Conservation (phyloP, 148 eudicot species). For the Linanthus parryae region DNA sequence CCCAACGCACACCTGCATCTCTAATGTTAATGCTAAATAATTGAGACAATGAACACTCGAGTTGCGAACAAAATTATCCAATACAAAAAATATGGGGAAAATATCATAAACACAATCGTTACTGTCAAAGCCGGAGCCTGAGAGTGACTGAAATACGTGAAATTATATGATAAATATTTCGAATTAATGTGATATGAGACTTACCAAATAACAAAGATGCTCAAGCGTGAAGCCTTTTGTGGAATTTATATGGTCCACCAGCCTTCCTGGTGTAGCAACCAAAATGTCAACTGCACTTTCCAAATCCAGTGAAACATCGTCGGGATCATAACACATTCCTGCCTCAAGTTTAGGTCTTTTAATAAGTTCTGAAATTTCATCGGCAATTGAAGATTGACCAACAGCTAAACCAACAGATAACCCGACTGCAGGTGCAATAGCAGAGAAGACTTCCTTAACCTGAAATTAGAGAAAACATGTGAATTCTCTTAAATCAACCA, state of each 20-base stretch:
- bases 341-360: constrained; percentile 51
- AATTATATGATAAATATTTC: too few species aligned
- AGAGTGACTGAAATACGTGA: too few species aligned
- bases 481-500: neutral
- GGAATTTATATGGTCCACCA: constrained; percentile 81
- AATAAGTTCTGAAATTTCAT: constrained; percentile 71
- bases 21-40: too few species aligned
- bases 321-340: constrained; percentile 69
- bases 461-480: constrained; percentile 20
- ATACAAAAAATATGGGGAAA: neutral
- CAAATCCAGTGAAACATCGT: constrained; percentile 35
- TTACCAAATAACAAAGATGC: constrained; percentile 86
- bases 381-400: constrained; percentile 87
- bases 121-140: too few species aligned
- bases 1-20: too few species aligned
- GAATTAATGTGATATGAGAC: too few species aligned
- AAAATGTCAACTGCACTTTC: constrained; percentile 83
- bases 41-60: neutral
- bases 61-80: neutral
- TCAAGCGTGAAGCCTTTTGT: constrained; percentile 91
- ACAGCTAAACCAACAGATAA: constrained; percentile 93
- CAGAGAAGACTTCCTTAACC: constrained; percentile 83
- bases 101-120: too few species aligned
- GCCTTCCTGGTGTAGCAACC: constrained; percentile 97
- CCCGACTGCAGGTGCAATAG: constrained; percentile 89